Evolutionary conservation across 192 early-diverging fungal genomes (phyloP).

Genomic region (Backusella psychrophila): DNA sequence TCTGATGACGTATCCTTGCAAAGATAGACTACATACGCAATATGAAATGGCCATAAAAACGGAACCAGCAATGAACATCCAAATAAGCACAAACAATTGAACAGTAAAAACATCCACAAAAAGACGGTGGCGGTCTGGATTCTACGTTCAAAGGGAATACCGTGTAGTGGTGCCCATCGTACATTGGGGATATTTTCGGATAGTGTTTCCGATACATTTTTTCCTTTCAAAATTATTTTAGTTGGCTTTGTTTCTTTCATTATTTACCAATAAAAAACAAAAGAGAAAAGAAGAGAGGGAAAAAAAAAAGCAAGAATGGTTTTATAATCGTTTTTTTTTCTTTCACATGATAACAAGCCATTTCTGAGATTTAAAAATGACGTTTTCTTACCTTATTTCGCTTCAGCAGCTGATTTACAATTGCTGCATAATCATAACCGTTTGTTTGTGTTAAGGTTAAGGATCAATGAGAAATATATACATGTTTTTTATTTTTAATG

Average conservation of each 20-base stretch:
- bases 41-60: constrained; percentile 52
- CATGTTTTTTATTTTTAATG: too few species aligned
- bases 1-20: constrained; percentile 69
- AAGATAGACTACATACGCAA: constrained; percentile 75
- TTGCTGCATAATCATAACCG: background rate
- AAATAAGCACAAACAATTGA: constrained; percentile 43
- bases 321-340: background rate
- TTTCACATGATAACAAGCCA: background rate
- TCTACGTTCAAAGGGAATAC: constrained; percentile 60
- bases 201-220: background rate
- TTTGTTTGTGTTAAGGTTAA: background rate
- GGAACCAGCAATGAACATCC: constrained; percentile 62
- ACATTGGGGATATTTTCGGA: background rate
- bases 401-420: background rate
- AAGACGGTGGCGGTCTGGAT: constrained; percentile 64
- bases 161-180: constrained; percentile 7
- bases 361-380: constrained; percentile 5
- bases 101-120: constrained; percentile 60
- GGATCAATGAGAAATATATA: too few species aligned
- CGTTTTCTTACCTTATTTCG: background rate
- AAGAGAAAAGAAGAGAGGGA: background rate
- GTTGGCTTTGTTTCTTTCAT: background rate
- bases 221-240: background rate
- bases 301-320: background rate
- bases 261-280: background rate